Evolutionary conservation across 306 rosid genomes (phyloP).

Genomic region (Sicyos baderoa): DNA sequence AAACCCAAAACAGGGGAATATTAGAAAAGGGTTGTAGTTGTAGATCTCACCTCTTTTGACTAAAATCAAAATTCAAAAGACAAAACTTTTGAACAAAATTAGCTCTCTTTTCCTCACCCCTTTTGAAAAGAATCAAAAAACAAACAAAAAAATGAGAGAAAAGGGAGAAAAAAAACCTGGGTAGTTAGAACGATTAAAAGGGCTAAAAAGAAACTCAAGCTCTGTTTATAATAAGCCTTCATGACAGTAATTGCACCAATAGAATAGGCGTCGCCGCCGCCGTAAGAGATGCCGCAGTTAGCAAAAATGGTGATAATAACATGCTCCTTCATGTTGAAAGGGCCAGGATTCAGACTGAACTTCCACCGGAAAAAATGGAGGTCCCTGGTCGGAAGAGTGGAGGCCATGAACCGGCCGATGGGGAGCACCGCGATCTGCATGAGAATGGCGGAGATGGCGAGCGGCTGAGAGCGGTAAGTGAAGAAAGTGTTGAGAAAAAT

Average conservation of each 20-base stretch:
- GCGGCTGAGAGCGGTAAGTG: slow-evolving; percentile 90
- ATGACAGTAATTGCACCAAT: slow-evolving; percentile 94
- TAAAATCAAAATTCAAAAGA: too few species aligned
- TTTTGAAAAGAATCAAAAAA: too few species aligned
- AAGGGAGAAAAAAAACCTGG: slow-evolving; percentile 32
- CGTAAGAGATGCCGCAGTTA: slow-evolving; percentile 68
- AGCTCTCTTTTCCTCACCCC: too few species aligned
- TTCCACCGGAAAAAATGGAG: slow-evolving; percentile 34
- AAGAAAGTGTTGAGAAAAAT: slow-evolving; percentile 94
- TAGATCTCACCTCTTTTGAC: too few species aligned
- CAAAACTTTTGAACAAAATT: too few species aligned
- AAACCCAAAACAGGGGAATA: background rate
- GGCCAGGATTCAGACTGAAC: slow-evolving; percentile 69
- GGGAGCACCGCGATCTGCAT: slow-evolving; percentile 93
- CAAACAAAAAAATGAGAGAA: too few species aligned
- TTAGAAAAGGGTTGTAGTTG: background rate
- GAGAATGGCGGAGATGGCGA: slow-evolving; percentile 82
- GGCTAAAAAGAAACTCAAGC: slow-evolving; percentile 50
- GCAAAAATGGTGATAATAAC: slow-evolving; percentile 91
- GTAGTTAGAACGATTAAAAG: slow-evolving; percentile 73
- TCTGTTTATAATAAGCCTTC: slow-evolving; percentile 82
- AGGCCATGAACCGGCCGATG: slow-evolving; percentile 78
- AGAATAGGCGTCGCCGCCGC: slow-evolving; percentile 96
- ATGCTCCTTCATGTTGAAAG: slow-evolving; percentile 91
- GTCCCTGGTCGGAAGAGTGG: slow-evolving; percentile 48